phyloP scores from a whole-genome alignment of 768 basidiomycete species.

The Boletus subcaerulescens region DNA sequence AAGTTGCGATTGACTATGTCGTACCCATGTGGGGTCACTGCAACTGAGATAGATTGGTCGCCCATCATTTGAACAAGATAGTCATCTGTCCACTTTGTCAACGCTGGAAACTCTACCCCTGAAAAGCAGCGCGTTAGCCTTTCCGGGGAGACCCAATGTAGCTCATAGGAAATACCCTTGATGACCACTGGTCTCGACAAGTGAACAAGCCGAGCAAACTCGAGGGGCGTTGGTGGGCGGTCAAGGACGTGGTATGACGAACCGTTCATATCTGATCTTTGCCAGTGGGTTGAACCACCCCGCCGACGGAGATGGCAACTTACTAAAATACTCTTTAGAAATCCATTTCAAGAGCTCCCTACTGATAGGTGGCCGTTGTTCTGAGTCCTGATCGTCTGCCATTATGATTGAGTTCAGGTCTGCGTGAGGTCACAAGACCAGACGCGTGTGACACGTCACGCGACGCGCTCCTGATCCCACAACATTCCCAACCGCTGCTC shows the following conservation, averaged over 20 bases:
- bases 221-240: conserved; percentile 57
- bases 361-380: conserved; percentile 12
- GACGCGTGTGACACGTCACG: conserved; percentile 23
- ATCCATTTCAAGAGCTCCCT: conserved; percentile 32
- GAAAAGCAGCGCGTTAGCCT: conserved; percentile 1
- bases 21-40: conserved; percentile 83
- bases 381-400: conserved; percentile 9
- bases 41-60: conserved; percentile 58
- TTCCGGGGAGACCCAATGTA: neutral
- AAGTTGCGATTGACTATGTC: conserved; percentile 11
- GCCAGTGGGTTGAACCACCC: neutral
- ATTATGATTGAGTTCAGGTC: neutral
- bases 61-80: conserved; percentile 60
- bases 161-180: conserved; percentile 44
- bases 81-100: conserved; percentile 60
- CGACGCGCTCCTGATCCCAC: conserved; percentile 16
- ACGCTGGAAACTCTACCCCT: conserved; percentile 51
- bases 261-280: conserved; percentile 56
- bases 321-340: conserved; percentile 37
- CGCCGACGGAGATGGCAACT: neutral
- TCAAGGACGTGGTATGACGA: conserved; percentile 47
- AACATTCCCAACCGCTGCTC: neutral
- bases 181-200: conserved; percentile 74
- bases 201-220: conserved; percentile 67
- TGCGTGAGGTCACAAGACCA: conserved; percentile 1